These are phyloP conservation scores for Xylaria sp. DNA, from an alignment of 495 filamentous ascomycete species.

Conservation along the genomic window DNA sequence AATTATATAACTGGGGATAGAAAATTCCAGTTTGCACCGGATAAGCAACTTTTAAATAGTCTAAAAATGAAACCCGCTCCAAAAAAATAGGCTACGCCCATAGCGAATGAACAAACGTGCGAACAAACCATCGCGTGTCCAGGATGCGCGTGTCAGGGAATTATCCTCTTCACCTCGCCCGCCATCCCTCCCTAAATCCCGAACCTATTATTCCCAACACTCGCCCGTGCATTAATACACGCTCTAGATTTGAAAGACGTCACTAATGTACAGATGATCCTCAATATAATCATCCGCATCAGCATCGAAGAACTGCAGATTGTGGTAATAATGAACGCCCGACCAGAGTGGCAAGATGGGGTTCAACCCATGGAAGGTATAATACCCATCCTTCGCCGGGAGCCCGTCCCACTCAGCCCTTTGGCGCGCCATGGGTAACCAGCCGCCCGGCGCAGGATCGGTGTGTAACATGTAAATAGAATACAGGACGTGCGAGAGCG, in stretches of 20 bases:
- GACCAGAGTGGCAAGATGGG: neutral
- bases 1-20: neutral
- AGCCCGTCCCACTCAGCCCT: neutral
- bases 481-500: neutral
- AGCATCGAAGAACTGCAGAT: neutral
- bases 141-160: neutral
- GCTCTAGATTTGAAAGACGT: neutral
- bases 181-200: neutral
- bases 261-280: neutral
- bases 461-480: neutral
- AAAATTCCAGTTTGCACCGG: neutral
- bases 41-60: neutral
- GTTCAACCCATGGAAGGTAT: neutral
- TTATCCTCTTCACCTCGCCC: neutral
- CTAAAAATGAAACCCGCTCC: neutral
- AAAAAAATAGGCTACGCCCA: neutral
- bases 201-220: neutral
- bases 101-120: neutral
- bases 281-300: neutral
- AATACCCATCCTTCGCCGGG: slow-evolving; percentile 4
- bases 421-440: neutral
- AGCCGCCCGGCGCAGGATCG: neutral
- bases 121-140: neutral
- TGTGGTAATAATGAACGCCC: neutral
- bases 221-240: neutral